Percentiles rank a stretch among this genome's conserved stretches.
phyloP scores from a whole-genome alignment of 2,329 filamentous ascomycete genomes.

The Nannizzia gypsea region DNA sequence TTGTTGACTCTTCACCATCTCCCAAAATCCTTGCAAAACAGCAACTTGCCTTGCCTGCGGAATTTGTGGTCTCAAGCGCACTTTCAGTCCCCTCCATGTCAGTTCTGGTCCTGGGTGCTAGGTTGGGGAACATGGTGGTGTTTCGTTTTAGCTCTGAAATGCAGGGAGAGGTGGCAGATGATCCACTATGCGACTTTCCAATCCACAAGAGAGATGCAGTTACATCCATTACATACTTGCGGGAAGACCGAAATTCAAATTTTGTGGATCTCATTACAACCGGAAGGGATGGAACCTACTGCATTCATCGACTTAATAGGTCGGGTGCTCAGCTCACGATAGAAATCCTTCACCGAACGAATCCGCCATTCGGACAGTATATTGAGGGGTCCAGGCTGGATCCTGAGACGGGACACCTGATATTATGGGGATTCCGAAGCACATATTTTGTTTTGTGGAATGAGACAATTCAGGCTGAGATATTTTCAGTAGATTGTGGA shows the following conservation, averaged over 20 bases:
- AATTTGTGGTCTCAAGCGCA: conserved; percentile 44
- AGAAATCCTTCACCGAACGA: conserved; percentile 52
- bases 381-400: conserved; percentile 61
- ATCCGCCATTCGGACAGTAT: conserved; percentile 60
- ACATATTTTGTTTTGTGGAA: conserved; percentile 75
- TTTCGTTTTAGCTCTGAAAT: conserved; percentile 25
- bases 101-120: conserved; percentile 44
- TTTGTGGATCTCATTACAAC: conserved; percentile 49
- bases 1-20: conserved; percentile 1
- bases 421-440: conserved; percentile 70
- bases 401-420: conserved; percentile 41
- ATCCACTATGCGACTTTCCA: conserved; percentile 15
- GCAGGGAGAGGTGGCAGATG: background rate
- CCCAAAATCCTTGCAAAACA: conserved; percentile 41
- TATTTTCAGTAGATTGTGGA: conserved; percentile 66
- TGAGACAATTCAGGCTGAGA: conserved; percentile 55
- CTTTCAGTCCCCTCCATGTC: conserved; percentile 22
- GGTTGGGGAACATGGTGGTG: conserved; percentile 43
- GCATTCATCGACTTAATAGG: conserved; percentile 43
- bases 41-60: conserved; percentile 38
- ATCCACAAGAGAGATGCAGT: conserved; percentile 52
- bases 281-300: conserved; percentile 64
- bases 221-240: conserved; percentile 44
- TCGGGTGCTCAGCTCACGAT: conserved; percentile 23
- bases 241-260: conserved; percentile 9